A percentile compares a stretch with the other conserved stretches of the same genome.
Evolutionary conservation across 2,329 filamentous ascomycete genomes (phyloP).

Genomic region (Monosporascus sp.): DNA sequence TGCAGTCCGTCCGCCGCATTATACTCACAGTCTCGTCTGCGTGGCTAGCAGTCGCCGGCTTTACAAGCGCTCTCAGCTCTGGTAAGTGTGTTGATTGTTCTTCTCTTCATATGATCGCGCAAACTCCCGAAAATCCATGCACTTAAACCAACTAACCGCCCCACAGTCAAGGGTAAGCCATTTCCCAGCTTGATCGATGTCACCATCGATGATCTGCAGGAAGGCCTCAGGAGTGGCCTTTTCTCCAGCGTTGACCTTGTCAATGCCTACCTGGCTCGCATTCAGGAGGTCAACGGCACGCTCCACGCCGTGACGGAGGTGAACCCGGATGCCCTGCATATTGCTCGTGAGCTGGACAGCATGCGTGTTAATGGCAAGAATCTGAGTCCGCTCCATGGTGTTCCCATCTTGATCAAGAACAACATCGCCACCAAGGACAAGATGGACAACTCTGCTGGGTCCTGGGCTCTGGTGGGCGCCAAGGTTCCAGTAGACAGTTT

Average conservation of each 20-base stretch:
- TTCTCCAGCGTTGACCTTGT: neutral
- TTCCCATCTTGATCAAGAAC: conserved; percentile 72
- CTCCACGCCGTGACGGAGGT: conserved; percentile 50
- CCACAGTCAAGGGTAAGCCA: too few species aligned
- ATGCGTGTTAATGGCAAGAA: conserved; percentile 52
- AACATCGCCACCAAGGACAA: conserved; percentile 64
- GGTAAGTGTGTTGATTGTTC: too few species aligned
- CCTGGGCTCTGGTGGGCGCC: conserved; percentile 59
- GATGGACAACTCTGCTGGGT: conserved; percentile 70
- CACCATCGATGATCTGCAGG: too few species aligned
- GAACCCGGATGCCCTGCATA: conserved; percentile 61
- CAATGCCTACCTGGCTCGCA: neutral
- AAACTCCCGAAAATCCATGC: too few species aligned
- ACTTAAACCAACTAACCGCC: too few species aligned
- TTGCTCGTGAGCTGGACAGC: conserved; percentile 54
- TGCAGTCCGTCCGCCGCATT: too few species aligned
- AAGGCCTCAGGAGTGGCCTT: too few species aligned
- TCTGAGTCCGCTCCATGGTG: conserved; percentile 66
- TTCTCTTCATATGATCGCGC: too few species aligned
- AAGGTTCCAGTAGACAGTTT: conserved; percentile 62
- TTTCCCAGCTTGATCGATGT: too few species aligned
- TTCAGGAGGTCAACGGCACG: neutral
- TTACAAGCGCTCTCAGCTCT: too few species aligned
- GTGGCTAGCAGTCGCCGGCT: too few species aligned
- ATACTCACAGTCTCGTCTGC: too few species aligned